Conservation (phyloP, 2,329 filamentous ascomycete genomes). For the Neopestalotiopsis sp. region DNA sequence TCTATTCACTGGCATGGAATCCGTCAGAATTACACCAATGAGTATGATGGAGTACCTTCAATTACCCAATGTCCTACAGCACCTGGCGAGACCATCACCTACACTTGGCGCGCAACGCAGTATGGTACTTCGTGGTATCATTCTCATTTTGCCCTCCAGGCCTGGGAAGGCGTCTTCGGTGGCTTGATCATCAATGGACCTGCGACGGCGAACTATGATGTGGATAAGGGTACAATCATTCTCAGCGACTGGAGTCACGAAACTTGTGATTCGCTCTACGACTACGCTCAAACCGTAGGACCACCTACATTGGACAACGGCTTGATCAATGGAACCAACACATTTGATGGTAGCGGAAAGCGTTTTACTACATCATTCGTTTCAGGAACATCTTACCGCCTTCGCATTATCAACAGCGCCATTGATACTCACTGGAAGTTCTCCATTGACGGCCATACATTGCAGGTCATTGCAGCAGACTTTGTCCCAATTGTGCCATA, state of each 20-base stretch:
- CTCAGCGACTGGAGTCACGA: conserved; percentile 63
- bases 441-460: conserved; percentile 54
- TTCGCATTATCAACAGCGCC: conserved; percentile 50
- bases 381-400: conserved; percentile 47
- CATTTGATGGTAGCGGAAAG: conserved; percentile 36
- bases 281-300: conserved; percentile 31
- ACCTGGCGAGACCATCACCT: conserved; percentile 57
- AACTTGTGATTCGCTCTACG: conserved; percentile 44
- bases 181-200: conserved; percentile 67
- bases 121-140: conserved; percentile 66
- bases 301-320: conserved; percentile 49
- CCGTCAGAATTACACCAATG: conserved; percentile 57
- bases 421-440: conserved; percentile 48
- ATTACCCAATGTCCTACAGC: conserved; percentile 57
- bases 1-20: conserved; percentile 70
- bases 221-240: conserved; percentile 64
- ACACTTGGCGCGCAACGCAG: conserved; percentile 60
- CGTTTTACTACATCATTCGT: conserved; percentile 44
- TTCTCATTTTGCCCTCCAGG: conserved; percentile 57
- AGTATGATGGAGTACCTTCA: conserved; percentile 60
- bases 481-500: conserved; percentile 61
- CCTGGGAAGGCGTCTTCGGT: conserved; percentile 62
- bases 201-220: conserved; percentile 62
- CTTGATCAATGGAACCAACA: conserved; percentile 39
- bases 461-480: conserved; percentile 60